These are phyloP conservation scores for Aspergillus niger DNA, from an alignment of 2,329 filamentous ascomycete genomes.

Conservation along the genomic window DNA sequence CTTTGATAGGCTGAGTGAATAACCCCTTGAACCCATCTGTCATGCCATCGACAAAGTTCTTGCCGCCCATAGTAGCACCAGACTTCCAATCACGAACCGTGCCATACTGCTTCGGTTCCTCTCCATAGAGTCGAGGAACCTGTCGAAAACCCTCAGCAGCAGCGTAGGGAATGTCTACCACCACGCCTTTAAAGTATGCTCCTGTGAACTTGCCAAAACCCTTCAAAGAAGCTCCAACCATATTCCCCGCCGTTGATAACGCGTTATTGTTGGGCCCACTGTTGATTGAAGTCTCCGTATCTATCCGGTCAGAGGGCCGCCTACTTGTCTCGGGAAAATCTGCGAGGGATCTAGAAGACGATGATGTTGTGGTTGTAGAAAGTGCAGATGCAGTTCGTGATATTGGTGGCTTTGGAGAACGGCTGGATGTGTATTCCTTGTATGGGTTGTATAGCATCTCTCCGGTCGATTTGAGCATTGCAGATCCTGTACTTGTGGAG, in stretches of 20 bases:
- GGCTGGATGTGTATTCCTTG: conserved; percentile 24
- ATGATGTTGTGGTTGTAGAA: not conserved
- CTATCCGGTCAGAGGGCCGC: not conserved
- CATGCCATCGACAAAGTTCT: conserved; percentile 37
- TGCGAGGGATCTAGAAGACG: not conserved
- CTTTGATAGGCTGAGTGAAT: conserved; percentile 33
- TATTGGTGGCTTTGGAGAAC: not conserved
- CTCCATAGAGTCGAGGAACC: conserved; percentile 41
- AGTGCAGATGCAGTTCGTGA: not conserved
- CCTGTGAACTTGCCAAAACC: conserved; percentile 29
- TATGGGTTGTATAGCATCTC: conserved; percentile 34
- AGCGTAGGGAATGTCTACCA: conserved; percentile 42
- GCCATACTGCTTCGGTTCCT: conserved; percentile 35
- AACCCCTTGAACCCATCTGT: conserved; percentile 35
- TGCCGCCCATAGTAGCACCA: conserved; percentile 35
- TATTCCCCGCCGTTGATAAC: conserved; percentile 11
- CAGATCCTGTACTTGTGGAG: conserved; percentile 26
- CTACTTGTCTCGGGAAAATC: not conserved
- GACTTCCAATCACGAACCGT: conserved; percentile 37
- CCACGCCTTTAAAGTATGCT: conserved; percentile 33
- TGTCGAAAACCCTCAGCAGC: conserved; percentile 39
- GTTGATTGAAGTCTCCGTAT: not conserved
- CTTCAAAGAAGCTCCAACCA: conserved; percentile 22
- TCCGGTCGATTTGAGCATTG: conserved; percentile 28
- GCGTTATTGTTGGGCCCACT: not conserved